Evolutionary conservation across 2,329 filamentous ascomycete species (phyloP).

Genomic region (Stemphylium beticola): DNA sequence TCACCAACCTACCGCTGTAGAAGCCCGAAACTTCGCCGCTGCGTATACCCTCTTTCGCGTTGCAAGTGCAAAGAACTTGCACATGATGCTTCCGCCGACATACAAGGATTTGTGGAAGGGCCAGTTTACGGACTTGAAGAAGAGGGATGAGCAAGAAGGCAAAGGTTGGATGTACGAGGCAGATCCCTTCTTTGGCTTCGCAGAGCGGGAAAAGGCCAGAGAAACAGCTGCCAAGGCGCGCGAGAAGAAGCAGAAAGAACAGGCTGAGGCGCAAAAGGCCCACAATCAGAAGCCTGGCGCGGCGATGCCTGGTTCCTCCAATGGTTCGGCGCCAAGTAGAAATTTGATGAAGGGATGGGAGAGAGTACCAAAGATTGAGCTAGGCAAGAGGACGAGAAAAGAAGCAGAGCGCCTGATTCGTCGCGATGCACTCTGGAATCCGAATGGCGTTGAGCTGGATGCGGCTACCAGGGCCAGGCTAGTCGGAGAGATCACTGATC

Average conservation of each 20-base stretch:
- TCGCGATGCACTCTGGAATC: conserved; percentile 84
- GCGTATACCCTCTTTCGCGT: conserved; percentile 91
- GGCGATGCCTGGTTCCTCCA: conserved; percentile 31
- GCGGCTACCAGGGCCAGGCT: conserved; percentile 63
- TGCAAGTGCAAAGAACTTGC: conserved; percentile 93
- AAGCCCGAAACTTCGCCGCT: conserved; percentile 91
- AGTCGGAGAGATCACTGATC: conserved; percentile 73
- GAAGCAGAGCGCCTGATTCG: conserved; percentile 82
- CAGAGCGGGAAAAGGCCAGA: conserved; percentile 80
- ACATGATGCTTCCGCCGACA: conserved; percentile 90
- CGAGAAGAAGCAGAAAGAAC: conserved; percentile 64
- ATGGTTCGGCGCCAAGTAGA: conserved; percentile 42
- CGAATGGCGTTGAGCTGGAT: conserved; percentile 72
- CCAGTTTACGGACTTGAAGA: conserved; percentile 82
- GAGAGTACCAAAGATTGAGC: conserved; percentile 86
- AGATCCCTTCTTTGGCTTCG: conserved; percentile 84
- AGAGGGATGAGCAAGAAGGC: conserved; percentile 76
- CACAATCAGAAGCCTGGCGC: conserved; percentile 55
- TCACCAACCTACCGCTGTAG: conserved; percentile 77
- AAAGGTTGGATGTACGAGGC: conserved; percentile 92
- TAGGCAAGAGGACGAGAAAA: conserved; percentile 80
- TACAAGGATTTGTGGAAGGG: conserved; percentile 91
- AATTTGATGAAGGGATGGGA: conserved; percentile 76
- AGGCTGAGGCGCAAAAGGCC: conserved; percentile 67
- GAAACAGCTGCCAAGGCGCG: conserved; percentile 79